Percentiles rank a stretch among this genome's conserved stretches.
Conservation (phyloP, 331 rosid species). For the Malus hybrid region DNA sequence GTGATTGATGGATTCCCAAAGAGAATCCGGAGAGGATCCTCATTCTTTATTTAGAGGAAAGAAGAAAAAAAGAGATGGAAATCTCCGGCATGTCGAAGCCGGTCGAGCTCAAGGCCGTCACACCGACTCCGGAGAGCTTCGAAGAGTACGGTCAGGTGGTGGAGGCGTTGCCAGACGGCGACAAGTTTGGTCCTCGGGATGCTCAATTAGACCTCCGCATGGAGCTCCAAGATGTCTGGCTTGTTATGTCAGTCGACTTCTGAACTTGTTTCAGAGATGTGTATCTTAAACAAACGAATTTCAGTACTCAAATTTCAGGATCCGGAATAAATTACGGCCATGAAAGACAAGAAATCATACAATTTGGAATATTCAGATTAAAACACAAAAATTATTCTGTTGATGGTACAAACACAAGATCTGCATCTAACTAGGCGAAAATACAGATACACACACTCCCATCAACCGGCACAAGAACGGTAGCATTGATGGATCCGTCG, state of each 20-base stretch:
- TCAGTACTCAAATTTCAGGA: background rate
- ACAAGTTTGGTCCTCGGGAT: conserved; percentile 52
- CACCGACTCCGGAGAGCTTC: conserved; percentile 58
- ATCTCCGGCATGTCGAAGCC: background rate
- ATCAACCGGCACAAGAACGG: background rate
- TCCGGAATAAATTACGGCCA: no score
- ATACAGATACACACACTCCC: background rate
- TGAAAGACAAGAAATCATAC: background rate
- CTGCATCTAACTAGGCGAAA: background rate
- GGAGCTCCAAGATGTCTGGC: conserved; percentile 66
- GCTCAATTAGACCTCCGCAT: conserved; percentile 70
- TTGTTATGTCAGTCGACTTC: no score
- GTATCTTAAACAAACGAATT: no score
- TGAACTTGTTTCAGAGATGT: no score
- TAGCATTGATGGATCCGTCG: background rate
- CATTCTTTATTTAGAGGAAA: background rate
- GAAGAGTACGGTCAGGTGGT: conserved; percentile 64
- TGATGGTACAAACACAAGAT: background rate
- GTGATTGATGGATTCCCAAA: fast-evolving
- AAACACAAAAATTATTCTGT: no score
- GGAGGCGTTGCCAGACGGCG: conserved; percentile 47
- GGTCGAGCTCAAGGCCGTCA: conserved; percentile 44
- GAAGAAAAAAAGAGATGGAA: conserved; percentile 18
- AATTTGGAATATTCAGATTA: background rate
- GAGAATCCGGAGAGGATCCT: no score